Evolutionary conservation across 2,329 filamentous ascomycete species (phyloP), one percentile per base, ranked within the genome.

Genomic region (Cordyceps pruinosa): DNA sequence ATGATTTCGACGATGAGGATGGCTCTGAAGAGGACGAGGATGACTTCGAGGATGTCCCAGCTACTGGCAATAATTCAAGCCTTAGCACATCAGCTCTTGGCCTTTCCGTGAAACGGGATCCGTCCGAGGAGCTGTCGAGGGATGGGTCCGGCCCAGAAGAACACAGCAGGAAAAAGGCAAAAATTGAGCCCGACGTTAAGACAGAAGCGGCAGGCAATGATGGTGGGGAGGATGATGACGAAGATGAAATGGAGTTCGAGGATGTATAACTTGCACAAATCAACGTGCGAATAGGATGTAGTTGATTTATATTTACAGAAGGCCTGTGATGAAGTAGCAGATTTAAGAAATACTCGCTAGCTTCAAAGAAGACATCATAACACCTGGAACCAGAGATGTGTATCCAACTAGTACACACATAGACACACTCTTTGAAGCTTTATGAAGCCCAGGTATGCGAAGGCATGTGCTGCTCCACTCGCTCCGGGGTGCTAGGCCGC

Each of bases 191-290:
- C 13, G 73, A 73, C 28, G 70, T 73, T n/a, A 76, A 78, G 35
- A 76, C 75, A 28, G 75, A 75, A 26, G 67, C 64, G 34, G 77
- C 78, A 41, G 77, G 77, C 25, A 78, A 78, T 26, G 66, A 65
- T 12, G 64, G 64, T n/a, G 70, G 70, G 6, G 75, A 75, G 28
- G 76, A 78, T n/a, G 73, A 78, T 13, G 73, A 73, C 34, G 79
- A 82, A 25, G 78, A 81, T 30, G 78, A 81, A 44, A 67, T 84
- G 60, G 81, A 83, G 63, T 84, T 84, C 67, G 81, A 83, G 63
- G 81, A 84, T 65, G 80, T 84, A 44, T 55, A 47, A 47, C 41
- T 30, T 39, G 17, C 39, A 13, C 21, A 41, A 41, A 3, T 41
- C n/a, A n/a, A n/a, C n/a, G n/a, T n/a, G n/a, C n/a, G n/a, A n/a